These are phyloP conservation scores for Dicorynia guianensis DNA, from an alignment of 306 rosid species.

Conservation along the genomic window DNA sequence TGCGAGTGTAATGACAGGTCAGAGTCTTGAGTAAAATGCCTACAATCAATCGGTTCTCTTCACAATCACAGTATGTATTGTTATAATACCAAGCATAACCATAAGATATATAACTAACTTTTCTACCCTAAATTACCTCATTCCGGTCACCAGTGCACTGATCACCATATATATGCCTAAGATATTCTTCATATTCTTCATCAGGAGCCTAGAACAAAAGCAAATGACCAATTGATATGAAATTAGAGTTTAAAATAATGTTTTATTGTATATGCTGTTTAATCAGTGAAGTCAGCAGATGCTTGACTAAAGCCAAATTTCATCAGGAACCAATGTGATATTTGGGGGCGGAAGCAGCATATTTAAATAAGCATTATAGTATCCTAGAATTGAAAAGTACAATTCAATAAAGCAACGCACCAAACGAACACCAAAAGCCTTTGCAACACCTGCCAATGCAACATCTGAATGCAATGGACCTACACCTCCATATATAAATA, in stretches of 20 bases:
- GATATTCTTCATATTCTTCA: conserved; percentile 95
- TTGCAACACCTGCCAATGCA: conserved; percentile 86
- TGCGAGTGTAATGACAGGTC: background rate
- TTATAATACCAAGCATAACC: background rate
- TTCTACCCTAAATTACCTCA: conserved; percentile 62
- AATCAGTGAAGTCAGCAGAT: conserved; percentile 30
- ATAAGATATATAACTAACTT: conserved; percentile 2
- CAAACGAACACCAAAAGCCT: conserved; percentile 95
- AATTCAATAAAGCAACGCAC: conserved; percentile 56
- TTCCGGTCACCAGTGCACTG: conserved; percentile 82
- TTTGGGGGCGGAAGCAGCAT: conserved; percentile 7
- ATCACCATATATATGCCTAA: conserved; percentile 77
- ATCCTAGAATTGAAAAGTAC: conserved; percentile 9
- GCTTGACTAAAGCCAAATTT: conserved; percentile 28
- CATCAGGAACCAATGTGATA: conserved; percentile 11
- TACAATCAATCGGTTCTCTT: background rate
- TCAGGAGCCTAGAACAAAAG: conserved; percentile 83
- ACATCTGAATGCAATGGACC: conserved; percentile 97
- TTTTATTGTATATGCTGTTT: background rate
- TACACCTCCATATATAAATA: conserved; percentile 88
- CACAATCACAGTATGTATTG: background rate
- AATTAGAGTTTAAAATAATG: conserved; percentile 37
- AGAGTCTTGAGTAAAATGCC: background rate
- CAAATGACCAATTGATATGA: conserved; percentile 23
- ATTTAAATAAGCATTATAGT: conserved; percentile 22